These are phyloP conservation scores for Chlorophyllum brunneum DNA, from an alignment of 768 basidiomycete genomes.

Conservation along the genomic window DNA sequence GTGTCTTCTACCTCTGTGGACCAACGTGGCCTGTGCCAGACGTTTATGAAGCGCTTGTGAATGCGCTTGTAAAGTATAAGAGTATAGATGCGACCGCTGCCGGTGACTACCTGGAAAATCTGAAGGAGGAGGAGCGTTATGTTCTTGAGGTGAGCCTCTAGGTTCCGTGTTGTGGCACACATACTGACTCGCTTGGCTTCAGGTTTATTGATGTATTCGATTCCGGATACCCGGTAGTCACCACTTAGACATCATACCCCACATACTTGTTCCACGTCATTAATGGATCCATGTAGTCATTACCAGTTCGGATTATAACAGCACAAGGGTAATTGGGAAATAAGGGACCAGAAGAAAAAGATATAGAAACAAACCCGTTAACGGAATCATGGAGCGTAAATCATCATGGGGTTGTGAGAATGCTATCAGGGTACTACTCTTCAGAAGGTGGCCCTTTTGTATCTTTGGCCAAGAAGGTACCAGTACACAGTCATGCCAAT, in stretches of 20 bases:
- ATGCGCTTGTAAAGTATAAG: conserved; percentile 70
- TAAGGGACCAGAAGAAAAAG: too few relatives aligned
- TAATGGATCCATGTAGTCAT: too few relatives aligned
- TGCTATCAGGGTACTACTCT: too few relatives aligned
- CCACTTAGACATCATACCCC: too few relatives aligned
- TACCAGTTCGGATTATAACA: too few relatives aligned
- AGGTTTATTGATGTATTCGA: conserved; percentile 23
- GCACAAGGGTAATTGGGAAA: too few relatives aligned
- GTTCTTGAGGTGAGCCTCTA: conserved; percentile 75
- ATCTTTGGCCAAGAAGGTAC: conserved; percentile 24
- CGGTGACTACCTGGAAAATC: conserved; percentile 76
- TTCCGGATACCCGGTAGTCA: not conserved
- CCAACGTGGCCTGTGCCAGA: conserved; percentile 99
- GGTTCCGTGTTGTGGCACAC: not conserved
- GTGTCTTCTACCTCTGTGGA: conserved; percentile 95
- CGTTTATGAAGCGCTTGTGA: conserved; percentile 89
- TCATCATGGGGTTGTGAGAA: too few relatives aligned
- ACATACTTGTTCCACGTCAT: too few relatives aligned
- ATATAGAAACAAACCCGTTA: too few relatives aligned
- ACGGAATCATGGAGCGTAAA: too few relatives aligned
- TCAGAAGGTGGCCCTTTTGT: conserved; percentile 7
- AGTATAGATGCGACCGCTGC: conserved; percentile 62
- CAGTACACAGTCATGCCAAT: conserved; percentile 42
- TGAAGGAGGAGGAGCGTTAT: conserved; percentile 97
- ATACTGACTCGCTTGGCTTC: not conserved